These are phyloP conservation scores for Stachybotrys echinatus DNA, from an alignment of 2,329 filamentous ascomycete species.

Conservation along the genomic window DNA sequence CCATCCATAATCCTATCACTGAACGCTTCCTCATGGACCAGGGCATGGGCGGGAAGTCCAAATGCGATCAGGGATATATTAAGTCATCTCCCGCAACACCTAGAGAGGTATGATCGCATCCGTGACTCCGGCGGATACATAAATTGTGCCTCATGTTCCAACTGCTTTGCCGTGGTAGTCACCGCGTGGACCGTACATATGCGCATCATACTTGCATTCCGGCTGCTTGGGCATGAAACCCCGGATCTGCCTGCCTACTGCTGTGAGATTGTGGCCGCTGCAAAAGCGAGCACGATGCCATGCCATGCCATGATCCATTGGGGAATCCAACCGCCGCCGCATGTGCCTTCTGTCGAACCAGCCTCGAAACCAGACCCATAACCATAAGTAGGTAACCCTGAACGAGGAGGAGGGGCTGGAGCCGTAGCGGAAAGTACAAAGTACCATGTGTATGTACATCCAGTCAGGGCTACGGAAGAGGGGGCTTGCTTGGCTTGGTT, in stretches of 20 bases:
- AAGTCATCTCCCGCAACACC: too few species aligned
- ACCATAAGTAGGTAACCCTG: not conserved
- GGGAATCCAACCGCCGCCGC: not conserved
- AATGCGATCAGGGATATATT: too few species aligned
- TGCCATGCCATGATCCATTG: not conserved
- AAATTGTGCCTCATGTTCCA: not conserved
- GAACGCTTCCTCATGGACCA: too few species aligned
- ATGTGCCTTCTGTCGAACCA: not conserved
- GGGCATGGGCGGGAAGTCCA: not conserved
- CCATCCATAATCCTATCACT: not conserved
- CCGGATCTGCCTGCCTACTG: not conserved
- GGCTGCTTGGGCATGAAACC: not conserved
- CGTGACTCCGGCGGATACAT: too few species aligned
- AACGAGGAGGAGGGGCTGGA: not conserved
- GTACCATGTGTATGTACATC: not conserved
- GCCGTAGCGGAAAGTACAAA: not conserved
- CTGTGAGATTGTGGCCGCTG: not conserved
- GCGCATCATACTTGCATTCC: conserved; percentile 30
- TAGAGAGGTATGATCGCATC: too few species aligned
- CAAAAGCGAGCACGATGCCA: not conserved
- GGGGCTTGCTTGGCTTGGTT: too few species aligned
- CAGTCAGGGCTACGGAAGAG: too few species aligned
- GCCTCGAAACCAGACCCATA: not conserved
- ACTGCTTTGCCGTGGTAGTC: not conserved
- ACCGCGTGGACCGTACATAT: conserved; percentile 15